These are phyloP conservation scores for Myxozyma lipomycoides DNA, from an alignment of 805 yeast genomes.

Conservation along the genomic window DNA sequence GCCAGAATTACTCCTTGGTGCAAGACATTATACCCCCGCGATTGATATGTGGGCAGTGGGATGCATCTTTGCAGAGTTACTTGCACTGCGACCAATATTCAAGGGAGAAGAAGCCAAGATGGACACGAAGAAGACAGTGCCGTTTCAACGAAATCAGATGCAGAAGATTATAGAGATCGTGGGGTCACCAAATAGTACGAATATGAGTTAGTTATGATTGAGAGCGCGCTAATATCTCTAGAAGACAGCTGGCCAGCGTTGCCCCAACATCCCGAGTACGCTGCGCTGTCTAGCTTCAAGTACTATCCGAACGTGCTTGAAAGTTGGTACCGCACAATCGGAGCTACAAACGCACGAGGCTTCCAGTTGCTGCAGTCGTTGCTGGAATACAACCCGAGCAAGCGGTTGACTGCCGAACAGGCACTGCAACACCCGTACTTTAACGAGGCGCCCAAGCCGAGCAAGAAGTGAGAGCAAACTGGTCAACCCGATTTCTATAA, in stretches of 20 bases:
- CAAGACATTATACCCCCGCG: slow-evolving; percentile 43
- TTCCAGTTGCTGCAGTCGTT: slow-evolving; percentile 59
- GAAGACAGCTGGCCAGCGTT: slow-evolving; percentile 74
- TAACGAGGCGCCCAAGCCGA: slow-evolving; percentile 61
- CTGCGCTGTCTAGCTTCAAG: slow-evolving; percentile 52
- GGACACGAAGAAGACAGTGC: slow-evolving; percentile 88
- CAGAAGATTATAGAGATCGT: slow-evolving; percentile 87
- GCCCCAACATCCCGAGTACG: slow-evolving; percentile 78
- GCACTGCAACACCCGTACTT: slow-evolving; percentile 79
- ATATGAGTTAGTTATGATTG: neutral
- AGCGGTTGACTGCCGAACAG: slow-evolving; percentile 70
- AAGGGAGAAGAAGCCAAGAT: slow-evolving; percentile 97
- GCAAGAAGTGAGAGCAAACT: slow-evolving; percentile 49
- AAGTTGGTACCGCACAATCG: slow-evolving; percentile 82
- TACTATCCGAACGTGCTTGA: slow-evolving; percentile 65
- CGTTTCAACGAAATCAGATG: slow-evolving; percentile 90
- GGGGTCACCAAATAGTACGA: slow-evolving; percentile 68
- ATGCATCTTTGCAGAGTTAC: slow-evolving; percentile 75
- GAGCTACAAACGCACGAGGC: slow-evolving; percentile 64
- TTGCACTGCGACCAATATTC: slow-evolving; percentile 86
- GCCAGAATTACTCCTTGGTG: slow-evolving; percentile 47
- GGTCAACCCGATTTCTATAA: neutral
- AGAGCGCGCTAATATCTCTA: neutral
- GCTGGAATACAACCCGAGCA: slow-evolving; percentile 77
- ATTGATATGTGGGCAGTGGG: slow-evolving; percentile 61